Conservation (phyloP, 208 protist genomes). For the Crithidia sp. region DNA sequence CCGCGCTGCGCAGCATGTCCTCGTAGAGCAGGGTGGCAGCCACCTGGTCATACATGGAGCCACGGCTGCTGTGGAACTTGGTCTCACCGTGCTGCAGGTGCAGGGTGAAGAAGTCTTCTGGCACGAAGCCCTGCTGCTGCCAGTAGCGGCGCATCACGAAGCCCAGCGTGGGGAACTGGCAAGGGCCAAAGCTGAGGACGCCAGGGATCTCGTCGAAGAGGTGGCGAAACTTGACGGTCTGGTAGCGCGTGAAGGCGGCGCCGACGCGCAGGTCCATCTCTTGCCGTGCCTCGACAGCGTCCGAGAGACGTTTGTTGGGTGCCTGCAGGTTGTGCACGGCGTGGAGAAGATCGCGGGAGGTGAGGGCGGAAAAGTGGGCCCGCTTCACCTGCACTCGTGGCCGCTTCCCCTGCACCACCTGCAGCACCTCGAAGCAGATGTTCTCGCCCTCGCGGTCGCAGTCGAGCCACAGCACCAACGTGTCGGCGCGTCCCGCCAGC, state of each 20-base stretch:
- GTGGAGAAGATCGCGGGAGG: conserved; percentile 76
- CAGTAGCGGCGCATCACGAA: conserved; percentile 93
- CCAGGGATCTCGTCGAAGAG: conserved; percentile 70
- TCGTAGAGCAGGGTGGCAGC: conserved; percentile 75
- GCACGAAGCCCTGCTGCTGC: conserved; percentile 84
- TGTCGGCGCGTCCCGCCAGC: conserved; percentile 62
- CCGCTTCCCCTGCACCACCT: conserved; percentile 62
- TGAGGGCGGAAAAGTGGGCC: conserved; percentile 94
- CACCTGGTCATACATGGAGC: conserved; percentile 73
- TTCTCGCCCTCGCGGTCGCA: conserved; percentile 98
- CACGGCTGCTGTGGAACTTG: conserved; percentile 68
- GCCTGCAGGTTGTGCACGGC: conserved; percentile 82
- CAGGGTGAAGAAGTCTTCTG: conserved; percentile 78
- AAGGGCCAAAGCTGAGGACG: conserved; percentile 94
- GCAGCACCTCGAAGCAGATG: conserved; percentile 97
- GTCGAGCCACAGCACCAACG: conserved; percentile 96
- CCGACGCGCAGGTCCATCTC: conserved; percentile 97
- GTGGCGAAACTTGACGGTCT: conserved; percentile 84
- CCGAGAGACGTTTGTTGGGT: conserved; percentile 89
- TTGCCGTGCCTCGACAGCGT: conserved; percentile 95
- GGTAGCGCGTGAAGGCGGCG: conserved; percentile 95
- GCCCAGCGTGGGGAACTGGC: conserved; percentile 96
- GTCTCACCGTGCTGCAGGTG: conserved; percentile 60
- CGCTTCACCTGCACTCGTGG: conserved; percentile 64
- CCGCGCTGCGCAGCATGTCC: conserved; percentile 63